Evolutionary conservation across 108 stramenopile genomes (phyloP), one percentile per base, ranked within the genome.

Genomic region (Fragilaria radians): DNA sequence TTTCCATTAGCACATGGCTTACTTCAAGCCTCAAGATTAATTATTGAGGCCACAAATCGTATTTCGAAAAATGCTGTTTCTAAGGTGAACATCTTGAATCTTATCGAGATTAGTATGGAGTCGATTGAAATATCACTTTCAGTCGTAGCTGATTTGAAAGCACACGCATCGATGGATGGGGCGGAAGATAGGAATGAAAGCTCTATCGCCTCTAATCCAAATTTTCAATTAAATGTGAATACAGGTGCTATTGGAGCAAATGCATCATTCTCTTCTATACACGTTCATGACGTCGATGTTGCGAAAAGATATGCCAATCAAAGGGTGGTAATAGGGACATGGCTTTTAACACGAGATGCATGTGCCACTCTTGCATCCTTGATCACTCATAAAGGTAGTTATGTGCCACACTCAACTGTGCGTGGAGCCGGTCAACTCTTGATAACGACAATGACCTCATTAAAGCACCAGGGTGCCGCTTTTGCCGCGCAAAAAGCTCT

Each of bases 401-500:
- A 28, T 9, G 42, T 71, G 25, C 5, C 60, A 2, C 33, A 28
- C 0, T 11, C 29, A 4, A 21, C 67, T 22, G 33, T 85, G 14
- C 54, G 68, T 19, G 32, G 47, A 19, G 66, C 56, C 4, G 81
- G 81, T 25, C 34, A 54, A 9, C 63, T 82, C 2, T 52, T 86
- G 5, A 65, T 86, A 30, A 65, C 61, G 23, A 82, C 85, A 11
- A 50, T 82, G 24, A 72, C 57, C 9, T 70, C 81, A 27, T 61
- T 86, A 61, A 86, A 86, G 50, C 85, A 86, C 46, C 66, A 78
- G 24, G 85, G 85, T 31, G 85, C 79, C 0, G 85, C 85, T 7
- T 82, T 72, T 58, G 76, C 85, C 19, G 81, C 81, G 0, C 67
- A 74, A 18, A 73, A 74, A 23, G 68, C 85, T 0, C 59, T 86